Conservation (phyloP, 495 filamentous ascomycete species). For the Niebla homalea region DNA sequence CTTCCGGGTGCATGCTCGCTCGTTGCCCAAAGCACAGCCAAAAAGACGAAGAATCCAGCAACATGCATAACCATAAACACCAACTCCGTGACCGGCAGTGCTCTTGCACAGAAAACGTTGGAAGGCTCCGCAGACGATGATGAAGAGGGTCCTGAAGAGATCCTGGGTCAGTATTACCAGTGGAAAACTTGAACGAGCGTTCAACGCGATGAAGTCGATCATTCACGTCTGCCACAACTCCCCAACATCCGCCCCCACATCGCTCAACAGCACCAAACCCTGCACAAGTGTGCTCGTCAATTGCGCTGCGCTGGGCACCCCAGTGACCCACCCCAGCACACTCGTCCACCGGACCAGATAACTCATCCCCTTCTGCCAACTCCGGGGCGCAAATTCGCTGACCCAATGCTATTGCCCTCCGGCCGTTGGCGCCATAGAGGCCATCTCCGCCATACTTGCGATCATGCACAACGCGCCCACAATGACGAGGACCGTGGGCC, state of each 20-base stretch:
- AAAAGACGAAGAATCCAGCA: conserved; percentile 44
- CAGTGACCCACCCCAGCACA: conserved; percentile 45
- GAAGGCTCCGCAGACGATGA: conserved; percentile 36
- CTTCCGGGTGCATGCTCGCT: conserved; percentile 29
- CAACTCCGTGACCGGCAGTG: conserved; percentile 41
- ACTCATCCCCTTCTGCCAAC: conserved; percentile 30
- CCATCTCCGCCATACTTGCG: conserved; percentile 40
- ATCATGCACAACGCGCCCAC: conserved; percentile 35
- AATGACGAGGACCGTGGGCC: conserved; percentile 35
- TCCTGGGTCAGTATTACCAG: too few relatives aligned
- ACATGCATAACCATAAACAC: conserved; percentile 47
- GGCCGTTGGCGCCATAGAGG: conserved; percentile 37
- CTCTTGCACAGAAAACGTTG: conserved; percentile 39
- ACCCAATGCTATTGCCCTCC: conserved; percentile 41
- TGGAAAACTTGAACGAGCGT: conserved; percentile 6
- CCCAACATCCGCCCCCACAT: conserved; percentile 27
- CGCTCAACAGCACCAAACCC: conserved; percentile 40
- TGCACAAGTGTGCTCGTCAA: conserved; percentile 44
- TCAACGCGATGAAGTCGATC: too few relatives aligned
- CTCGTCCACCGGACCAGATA: conserved; percentile 44
- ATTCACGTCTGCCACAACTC: conserved; percentile 36
- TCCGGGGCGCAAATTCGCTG: conserved; percentile 29
- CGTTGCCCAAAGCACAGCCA: conserved; percentile 43
- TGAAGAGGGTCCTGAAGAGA: conserved; percentile 25
- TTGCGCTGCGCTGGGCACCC: conserved; percentile 37